Conservation (phyloP, 164 flowering plant species). For the Umbilicus rupestris region DNA sequence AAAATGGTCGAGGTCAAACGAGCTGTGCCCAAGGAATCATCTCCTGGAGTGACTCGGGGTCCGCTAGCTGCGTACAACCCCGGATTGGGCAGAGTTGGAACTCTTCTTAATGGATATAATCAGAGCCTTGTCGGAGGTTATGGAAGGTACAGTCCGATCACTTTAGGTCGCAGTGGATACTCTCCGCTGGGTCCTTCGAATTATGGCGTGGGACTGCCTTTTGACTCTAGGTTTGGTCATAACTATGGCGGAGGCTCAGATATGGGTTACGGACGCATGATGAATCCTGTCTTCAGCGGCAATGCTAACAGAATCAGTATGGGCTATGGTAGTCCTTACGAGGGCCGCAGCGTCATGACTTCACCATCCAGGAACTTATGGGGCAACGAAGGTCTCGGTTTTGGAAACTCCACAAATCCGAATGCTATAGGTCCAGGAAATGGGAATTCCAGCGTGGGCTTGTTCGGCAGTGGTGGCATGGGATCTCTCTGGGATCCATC, state of each 20-base stretch:
- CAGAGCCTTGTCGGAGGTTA: constrained; percentile 30
- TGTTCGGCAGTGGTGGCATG: background rate
- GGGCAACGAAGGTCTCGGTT: constrained; percentile 6
- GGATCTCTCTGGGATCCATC: constrained; percentile 8
- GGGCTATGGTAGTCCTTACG: constrained; percentile 48
- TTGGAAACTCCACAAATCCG: constrained; percentile 6
- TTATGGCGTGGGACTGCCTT: constrained; percentile 35
- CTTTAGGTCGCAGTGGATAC: constrained; percentile 36
- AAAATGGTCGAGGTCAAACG: constrained; percentile 52
- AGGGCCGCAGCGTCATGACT: constrained; percentile 20
- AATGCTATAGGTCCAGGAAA: constrained; percentile 2
- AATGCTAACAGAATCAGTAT: constrained; percentile 34
- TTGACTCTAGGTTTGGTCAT: constrained; percentile 27
- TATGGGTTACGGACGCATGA: constrained; percentile 23
- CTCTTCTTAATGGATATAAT: constrained; percentile 17
- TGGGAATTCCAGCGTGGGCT: background rate
- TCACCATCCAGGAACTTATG: constrained; percentile 7
- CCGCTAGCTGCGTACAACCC: constrained; percentile 24
- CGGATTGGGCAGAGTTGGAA: constrained; percentile 1
- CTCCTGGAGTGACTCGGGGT: constrained; percentile 40
- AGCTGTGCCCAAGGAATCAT: constrained; percentile 44
- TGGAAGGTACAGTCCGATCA: constrained; percentile 35
- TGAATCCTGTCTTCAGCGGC: constrained; percentile 29
- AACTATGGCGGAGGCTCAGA: constrained; percentile 20
- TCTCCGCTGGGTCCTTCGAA: constrained; percentile 30